Percentiles rank a stretch among this genome's conserved stretches.
Evolutionary conservation across 2,329 filamentous ascomycete genomes (phyloP).

Genomic region (Ophiobolus disseminans): DNA sequence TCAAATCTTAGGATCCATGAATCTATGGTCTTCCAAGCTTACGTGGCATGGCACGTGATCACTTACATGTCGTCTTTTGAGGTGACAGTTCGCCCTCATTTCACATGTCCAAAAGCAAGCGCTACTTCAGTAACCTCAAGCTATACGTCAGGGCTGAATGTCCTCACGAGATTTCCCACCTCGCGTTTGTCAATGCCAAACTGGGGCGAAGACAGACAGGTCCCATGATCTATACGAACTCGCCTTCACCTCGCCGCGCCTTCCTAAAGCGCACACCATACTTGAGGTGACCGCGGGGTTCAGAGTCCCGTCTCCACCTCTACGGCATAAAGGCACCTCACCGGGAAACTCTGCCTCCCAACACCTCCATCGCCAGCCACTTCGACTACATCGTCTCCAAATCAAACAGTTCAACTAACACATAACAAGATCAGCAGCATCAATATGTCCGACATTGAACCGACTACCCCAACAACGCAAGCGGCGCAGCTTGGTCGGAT

Average conservation of each 20-base stretch:
- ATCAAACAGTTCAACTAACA: neutral
- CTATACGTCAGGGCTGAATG: too few species aligned
- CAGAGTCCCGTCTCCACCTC: neutral
- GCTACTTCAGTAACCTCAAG: too few species aligned
- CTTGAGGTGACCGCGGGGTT: neutral
- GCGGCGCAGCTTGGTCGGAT: conserved; percentile 29
- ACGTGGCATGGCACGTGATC: too few species aligned
- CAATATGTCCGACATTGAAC: conserved; percentile 1
- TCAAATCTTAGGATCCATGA: too few species aligned
- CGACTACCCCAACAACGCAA: conserved; percentile 11
- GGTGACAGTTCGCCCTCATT: too few species aligned
- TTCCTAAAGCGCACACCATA: neutral
- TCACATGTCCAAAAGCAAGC: too few species aligned
- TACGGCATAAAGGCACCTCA: neutral
- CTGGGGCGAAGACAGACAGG: too few species aligned
- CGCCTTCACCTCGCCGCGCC: neutral
- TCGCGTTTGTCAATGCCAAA: too few species aligned
- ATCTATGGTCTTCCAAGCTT: too few species aligned
- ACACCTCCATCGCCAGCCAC: neutral
- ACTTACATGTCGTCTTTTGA: too few species aligned
- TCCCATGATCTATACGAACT: neutral
- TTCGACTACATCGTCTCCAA: neutral
- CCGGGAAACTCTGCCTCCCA: too few species aligned
- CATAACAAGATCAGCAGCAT: neutral
- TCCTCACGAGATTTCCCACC: too few species aligned